phyloP scores from a whole-genome alignment of 805 yeast species.

The Blastobotrys terrestris region DNA sequence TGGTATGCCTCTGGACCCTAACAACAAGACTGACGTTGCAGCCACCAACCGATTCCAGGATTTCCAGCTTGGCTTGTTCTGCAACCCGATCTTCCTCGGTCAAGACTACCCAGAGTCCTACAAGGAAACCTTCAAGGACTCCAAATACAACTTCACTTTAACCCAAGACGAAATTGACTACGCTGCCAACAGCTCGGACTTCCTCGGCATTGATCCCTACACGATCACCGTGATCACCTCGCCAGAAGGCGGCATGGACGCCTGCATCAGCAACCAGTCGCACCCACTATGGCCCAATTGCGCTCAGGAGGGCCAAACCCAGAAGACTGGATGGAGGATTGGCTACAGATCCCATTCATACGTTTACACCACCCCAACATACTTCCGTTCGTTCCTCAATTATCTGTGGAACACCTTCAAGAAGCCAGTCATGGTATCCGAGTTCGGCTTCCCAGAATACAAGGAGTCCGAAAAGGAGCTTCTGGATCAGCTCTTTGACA shows the following conservation, averaged over 20 bases:
- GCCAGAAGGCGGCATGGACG: slow-evolving; percentile 23
- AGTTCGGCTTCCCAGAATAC: slow-evolving; percentile 34
- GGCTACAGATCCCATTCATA: slow-evolving; percentile 23
- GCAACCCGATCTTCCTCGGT: slow-evolving; percentile 28
- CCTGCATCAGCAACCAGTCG: slow-evolving; percentile 23
- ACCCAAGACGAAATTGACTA: slow-evolving; percentile 26
- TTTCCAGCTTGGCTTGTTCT: slow-evolving; percentile 27
- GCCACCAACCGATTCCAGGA: slow-evolving; percentile 29
- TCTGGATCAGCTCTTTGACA: slow-evolving; percentile 28
- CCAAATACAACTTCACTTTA: slow-evolving; percentile 23
- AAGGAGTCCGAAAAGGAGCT: slow-evolving; percentile 27
- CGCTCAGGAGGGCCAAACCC: slow-evolving; percentile 18
- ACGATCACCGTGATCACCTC: slow-evolving; percentile 26
- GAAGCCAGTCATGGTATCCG: slow-evolving; percentile 26
- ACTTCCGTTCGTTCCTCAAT: slow-evolving; percentile 14
- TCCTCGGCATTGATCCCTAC: slow-evolving; percentile 33
- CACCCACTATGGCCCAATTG: slow-evolving; percentile 28
- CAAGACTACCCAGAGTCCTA: slow-evolving; percentile 31
- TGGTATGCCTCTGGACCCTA: slow-evolving; percentile 27
- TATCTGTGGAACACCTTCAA: slow-evolving; percentile 24
- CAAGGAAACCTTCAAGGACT: slow-evolving; percentile 21
- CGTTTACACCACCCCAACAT: slow-evolving; percentile 22
- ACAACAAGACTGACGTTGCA: slow-evolving; percentile 22
- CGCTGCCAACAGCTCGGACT: slow-evolving; percentile 25
- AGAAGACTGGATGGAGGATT: slow-evolving; percentile 21